phyloP scores from a whole-genome alignment of 495 filamentous ascomycete genomes.

The Lasiosphaeria hispida region DNA sequence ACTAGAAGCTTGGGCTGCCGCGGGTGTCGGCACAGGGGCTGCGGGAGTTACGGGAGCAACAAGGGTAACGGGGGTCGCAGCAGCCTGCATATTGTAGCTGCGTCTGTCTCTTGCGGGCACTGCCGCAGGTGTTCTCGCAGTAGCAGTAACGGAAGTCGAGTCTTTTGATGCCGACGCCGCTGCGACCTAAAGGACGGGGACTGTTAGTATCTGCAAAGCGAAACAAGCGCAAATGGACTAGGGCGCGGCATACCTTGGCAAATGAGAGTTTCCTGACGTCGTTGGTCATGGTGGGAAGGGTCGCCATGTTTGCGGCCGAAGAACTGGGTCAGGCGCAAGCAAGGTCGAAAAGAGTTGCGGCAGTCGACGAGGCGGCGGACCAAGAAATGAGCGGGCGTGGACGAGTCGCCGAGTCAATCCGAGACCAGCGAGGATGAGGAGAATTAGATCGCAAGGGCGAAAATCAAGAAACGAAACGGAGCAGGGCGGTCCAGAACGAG shows the following conservation, averaged over 20 bases:
- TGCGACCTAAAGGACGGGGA: conserved; percentile 32
- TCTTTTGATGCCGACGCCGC: conserved; percentile 54
- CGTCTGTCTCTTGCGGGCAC: conserved; percentile 12
- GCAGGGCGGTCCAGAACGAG: conserved; percentile 46
- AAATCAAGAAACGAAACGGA: conserved; percentile 50
- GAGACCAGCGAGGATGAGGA: conserved; percentile 7
- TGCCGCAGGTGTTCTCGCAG: conserved; percentile 23
- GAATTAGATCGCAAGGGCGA: conserved; percentile 13
- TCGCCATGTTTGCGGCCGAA: conserved; percentile 25
- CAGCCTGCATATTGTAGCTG: neutral
- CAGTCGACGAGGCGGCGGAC: neutral
- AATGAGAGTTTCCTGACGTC: conserved; percentile 51
- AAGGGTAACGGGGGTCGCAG: conserved; percentile 13
- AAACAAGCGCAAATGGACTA: neutral
- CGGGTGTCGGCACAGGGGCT: neutral
- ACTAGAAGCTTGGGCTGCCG: neutral
- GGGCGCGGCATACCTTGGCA: conserved; percentile 53
- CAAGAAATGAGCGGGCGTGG: conserved; percentile 1
- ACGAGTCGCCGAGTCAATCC: conserved; percentile 9
- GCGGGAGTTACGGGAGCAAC: conserved; percentile 8
- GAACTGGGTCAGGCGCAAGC: neutral
- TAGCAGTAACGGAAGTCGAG: conserved; percentile 31
- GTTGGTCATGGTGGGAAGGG: conserved; percentile 40
- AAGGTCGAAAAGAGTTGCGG: neutral
- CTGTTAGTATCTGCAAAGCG: conserved; percentile 5